Base-by-base conservation (phyloP, 345 rosid species). In the Salix suchowensis region DNA sequence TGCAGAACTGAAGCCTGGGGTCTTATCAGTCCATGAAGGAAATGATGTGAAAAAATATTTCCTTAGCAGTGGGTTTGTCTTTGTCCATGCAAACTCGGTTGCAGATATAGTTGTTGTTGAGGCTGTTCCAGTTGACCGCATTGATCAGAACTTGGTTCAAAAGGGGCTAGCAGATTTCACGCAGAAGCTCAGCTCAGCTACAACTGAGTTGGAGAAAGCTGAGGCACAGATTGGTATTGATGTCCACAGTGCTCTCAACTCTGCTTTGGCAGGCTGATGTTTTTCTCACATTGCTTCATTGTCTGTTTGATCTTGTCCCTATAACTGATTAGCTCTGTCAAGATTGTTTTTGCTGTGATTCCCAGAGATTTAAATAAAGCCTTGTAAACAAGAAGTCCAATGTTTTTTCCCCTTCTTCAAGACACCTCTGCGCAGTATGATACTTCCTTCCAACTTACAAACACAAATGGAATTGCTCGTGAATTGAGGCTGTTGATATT, bases 221-320 rank as follows among this genome's bases (percentile, higher is more conserved):
- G 97, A 93, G 65, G 97, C 98, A 24, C 98, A 93, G 86, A 88
- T 90, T 68, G 97, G 97, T 11, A 76, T 92, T 54, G 94, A 92
- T 71, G 88, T 92, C 65, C 91, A 92, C 85, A 89, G 97, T 82
- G 92, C 80, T 74, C 89, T 91, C 72, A 91, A 89, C 84, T 79
- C 89, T 70, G 92, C 94, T 64, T 84, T 86, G 55, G 58, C 82
- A 3, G 86, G 89, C 71, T 81, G 54, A 77, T 75, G 50, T 64
- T 68, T 64, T 36, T 71, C 62, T 72, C 26, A 26, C 46, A 58
- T 44, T 55, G 36, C 13, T 67, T 77, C 54, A 5, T 21, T 24
- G 75, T 74, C 77, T 81, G 72, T 13, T 52, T 67, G 68, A 64
- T 44, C 74, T 62, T 77, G 72, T 75, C 48, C 28, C 55, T 69